Evolutionary conservation across 1,284 basidiomycete species (phyloP).

Genomic region (Ceratobasidium sp.): DNA sequence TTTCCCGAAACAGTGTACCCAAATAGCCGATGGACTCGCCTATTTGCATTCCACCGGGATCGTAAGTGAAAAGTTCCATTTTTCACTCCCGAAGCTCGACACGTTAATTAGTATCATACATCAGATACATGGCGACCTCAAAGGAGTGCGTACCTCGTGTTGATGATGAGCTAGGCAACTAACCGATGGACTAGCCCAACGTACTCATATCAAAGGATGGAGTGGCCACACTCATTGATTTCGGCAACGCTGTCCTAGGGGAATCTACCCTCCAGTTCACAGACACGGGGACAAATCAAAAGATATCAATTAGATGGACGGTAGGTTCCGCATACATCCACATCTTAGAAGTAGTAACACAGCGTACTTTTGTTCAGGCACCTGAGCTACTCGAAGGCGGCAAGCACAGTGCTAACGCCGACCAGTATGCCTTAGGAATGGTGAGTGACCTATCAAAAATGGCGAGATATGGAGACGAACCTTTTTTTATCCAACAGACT

Average conservation of each 20-base stretch:
- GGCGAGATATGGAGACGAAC: no score
- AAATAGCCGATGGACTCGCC: neutral
- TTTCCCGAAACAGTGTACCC: neutral
- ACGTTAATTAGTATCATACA: neutral
- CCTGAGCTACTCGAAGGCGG: neutral
- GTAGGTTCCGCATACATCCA: no score
- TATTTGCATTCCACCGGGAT: conserved; percentile 21
- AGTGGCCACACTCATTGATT: neutral
- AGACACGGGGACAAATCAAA: no score
- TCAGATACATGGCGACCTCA: conserved; percentile 26
- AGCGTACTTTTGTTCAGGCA: neutral
- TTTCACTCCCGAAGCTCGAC: no score
- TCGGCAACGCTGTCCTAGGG: conserved; percentile 9
- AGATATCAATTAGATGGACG: neutral
- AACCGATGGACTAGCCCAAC: neutral
- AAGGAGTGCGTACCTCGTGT: neutral
- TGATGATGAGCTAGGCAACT: neutral
- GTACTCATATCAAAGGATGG: neutral
- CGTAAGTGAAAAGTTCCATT: neutral
- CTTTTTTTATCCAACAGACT: neutral
- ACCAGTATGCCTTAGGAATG: conserved; percentile 16
- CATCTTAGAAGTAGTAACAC: neutral
- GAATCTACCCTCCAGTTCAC: neutral
- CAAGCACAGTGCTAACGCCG: neutral
- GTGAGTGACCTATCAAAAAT: neutral